Evolutionary conservation across 371 early-diverging fungal genomes (phyloP).

Genomic region (Zychaea mexicana): DNA sequence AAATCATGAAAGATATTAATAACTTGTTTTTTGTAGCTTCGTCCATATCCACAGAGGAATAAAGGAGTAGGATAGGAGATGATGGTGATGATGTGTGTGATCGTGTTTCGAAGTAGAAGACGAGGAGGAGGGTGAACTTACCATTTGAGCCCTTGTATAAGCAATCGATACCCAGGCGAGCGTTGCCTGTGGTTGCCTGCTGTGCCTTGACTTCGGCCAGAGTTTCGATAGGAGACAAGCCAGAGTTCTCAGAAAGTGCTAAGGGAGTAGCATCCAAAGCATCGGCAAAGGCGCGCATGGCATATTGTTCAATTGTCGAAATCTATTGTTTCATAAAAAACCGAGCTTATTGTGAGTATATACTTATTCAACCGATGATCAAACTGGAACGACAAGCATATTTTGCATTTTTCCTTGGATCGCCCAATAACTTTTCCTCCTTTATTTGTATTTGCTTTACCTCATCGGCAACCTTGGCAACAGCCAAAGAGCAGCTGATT

Average conservation of each 20-base stretch:
- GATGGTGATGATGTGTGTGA: no score
- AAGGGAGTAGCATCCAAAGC: conserved; percentile 98
- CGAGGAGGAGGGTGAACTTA: conserved; percentile 19
- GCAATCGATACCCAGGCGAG: conserved; percentile 96
- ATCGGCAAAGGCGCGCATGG: conserved; percentile 96
- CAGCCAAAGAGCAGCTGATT: conserved; percentile 93
- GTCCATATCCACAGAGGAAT: not conserved
- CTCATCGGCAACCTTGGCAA: conserved; percentile 92
- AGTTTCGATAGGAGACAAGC: conserved; percentile 95
- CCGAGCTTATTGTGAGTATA: no score
- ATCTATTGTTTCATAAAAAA: conserved; percentile 37
- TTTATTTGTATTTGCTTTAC: conserved; percentile 16
- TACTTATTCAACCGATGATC: not conserved
- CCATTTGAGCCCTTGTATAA: conserved; percentile 86
- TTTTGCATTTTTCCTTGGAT: not conserved
- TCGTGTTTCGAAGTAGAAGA: not conserved
- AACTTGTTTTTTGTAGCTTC: not conserved
- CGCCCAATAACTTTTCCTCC: not conserved
- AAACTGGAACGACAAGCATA: not conserved
- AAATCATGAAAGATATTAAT: no score
- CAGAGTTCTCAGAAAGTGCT: conserved; percentile 98
- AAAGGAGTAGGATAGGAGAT: no score
- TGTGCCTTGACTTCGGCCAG: conserved; percentile 92
- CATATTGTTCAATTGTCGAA: conserved; percentile 95
- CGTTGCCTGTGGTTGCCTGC: conserved; percentile 88